These are phyloP conservation scores for Skeletonema menzelii DNA, from an alignment of 108 stramenopile genomes.

Conservation along the genomic window DNA sequence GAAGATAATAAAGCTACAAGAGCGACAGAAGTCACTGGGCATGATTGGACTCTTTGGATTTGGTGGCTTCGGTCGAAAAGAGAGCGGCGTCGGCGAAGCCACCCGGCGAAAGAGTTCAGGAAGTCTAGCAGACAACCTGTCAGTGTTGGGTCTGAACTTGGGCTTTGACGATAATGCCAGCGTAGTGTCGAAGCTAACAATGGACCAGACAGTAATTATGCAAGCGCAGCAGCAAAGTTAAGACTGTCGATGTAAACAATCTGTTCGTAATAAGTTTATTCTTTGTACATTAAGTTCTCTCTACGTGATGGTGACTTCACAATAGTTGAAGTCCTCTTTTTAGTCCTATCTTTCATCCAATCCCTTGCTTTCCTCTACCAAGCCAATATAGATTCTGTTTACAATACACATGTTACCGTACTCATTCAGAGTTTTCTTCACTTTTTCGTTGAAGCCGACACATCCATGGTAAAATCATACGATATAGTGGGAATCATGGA, in stretches of 20 bases:
- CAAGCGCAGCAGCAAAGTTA: neutral
- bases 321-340: neutral
- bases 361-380: neutral
- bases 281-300: neutral
- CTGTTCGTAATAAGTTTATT: neutral
- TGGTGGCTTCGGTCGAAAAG: neutral
- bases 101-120: neutral
- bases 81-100: neutral
- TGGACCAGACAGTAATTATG: neutral
- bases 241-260: neutral
- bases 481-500: slow-evolving; percentile 98
- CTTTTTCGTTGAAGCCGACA: slow-evolving; percentile 78
- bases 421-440: neutral
- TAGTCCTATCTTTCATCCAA: neutral
- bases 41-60: neutral
- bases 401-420: no score
- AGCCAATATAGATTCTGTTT: no score
- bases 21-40: slow-evolving; percentile 14
- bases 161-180: neutral
- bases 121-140: neutral
- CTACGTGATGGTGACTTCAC: neutral
- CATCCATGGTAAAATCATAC: slow-evolving; percentile 99
- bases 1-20: slow-evolving; percentile 27
- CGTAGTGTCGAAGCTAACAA: neutral
- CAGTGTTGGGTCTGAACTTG: neutral